These are phyloP conservation scores for Tagetes erecta DNA, from an alignment of 129 eudicot genomes.

Conservation along the genomic window DNA sequence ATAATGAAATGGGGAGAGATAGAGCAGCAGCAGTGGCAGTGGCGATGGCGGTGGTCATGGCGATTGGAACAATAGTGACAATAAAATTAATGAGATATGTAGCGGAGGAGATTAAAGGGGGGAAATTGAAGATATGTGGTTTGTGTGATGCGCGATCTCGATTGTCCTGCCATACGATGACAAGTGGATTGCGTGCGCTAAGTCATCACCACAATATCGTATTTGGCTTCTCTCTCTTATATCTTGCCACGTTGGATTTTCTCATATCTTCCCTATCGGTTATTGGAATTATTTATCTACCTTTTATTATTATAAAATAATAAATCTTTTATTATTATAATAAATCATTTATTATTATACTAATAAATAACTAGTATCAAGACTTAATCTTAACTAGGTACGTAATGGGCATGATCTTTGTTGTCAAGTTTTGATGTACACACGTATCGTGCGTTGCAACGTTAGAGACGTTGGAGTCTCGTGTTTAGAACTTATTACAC, in stretches of 20 bases:
- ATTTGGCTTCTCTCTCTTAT: constrained; percentile 2
- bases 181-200: constrained; percentile 32
- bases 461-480: too few species aligned
- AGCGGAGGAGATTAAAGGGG: constrained; percentile 28
- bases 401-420: too few species aligned
- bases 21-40: constrained; percentile 87
- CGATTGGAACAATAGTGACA: constrained; percentile 27
- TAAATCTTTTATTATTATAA: too few species aligned
- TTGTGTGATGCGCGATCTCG: constrained; percentile 50
- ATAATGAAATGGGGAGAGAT: constrained; percentile 63
- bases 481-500: too few species aligned
- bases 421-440: too few species aligned
- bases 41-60: constrained; percentile 88
- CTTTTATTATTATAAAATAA: too few species aligned
- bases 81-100: constrained; percentile 35
- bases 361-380: too few species aligned
- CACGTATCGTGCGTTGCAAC: too few species aligned
- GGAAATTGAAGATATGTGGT: constrained; percentile 62
- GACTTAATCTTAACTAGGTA: too few species aligned
- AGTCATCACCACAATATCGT: constrained; percentile 51
- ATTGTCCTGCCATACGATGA: constrained; percentile 25
- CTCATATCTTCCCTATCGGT: constrained; percentile 34
- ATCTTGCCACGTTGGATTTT: constrained; percentile 45
- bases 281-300: not conserved
- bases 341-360: too few species aligned